Evolutionary conservation across 2,329 filamentous ascomycete genomes (phyloP).

Genomic region (Aspergillus texensis): DNA sequence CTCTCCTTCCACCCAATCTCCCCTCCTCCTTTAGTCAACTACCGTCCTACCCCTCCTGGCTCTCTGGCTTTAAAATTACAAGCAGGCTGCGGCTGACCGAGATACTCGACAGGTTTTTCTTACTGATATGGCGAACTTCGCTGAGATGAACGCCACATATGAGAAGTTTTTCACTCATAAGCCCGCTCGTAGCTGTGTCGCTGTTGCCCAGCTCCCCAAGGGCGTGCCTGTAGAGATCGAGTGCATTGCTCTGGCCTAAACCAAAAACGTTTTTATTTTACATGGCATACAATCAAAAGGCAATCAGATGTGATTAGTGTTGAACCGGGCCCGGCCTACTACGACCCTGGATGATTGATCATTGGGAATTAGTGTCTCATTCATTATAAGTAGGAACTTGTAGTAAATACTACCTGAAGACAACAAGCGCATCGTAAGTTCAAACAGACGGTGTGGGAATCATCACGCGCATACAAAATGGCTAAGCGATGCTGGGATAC

Average conservation of each 20-base stretch:
- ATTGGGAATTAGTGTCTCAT: not conserved
- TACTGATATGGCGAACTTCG: constrained; percentile 87
- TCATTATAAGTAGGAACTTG: not conserved
- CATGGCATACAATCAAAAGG: not conserved
- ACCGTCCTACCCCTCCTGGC: not conserved
- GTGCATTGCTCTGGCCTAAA: constrained; percentile 59
- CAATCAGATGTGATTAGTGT: not conserved
- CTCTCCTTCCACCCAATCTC: not conserved
- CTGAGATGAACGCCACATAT: constrained; percentile 74
- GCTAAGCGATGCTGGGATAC: constrained; percentile 13
- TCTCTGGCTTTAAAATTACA: not conserved
- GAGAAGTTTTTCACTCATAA: constrained; percentile 69
- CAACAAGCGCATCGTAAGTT: not conserved
- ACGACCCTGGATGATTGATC: not conserved
- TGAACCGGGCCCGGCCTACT: not conserved
- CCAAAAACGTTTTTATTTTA: not conserved
- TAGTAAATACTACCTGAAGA: not conserved
- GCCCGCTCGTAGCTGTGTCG: constrained; percentile 65
- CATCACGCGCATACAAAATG: constrained; percentile 14
- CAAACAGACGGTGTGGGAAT: constrained; percentile 14
- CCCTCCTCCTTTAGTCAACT: constrained; percentile 3
- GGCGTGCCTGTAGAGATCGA: constrained; percentile 67
- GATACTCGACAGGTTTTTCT: constrained; percentile 68
- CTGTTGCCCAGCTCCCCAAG: constrained; percentile 65
- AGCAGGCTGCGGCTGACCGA: not conserved